Base-by-base conservation (phyloP, 78 protist genomes). In the Dictyostelium firmibasis region DNA sequence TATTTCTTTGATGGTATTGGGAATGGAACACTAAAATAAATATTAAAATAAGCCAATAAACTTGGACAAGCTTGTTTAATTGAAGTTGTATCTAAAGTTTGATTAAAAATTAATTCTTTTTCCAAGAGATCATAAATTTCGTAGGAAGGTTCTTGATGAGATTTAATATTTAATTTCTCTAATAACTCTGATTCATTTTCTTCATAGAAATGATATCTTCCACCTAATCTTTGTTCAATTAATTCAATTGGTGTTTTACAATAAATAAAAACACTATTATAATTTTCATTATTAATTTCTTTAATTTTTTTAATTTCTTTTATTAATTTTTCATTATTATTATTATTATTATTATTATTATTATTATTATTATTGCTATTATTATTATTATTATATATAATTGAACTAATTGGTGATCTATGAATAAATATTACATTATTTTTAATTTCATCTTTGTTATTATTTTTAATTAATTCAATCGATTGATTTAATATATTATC, bases 31-130 rank as follows among this genome's bases (percentile, higher is more conserved):
- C n/a, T 76, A 23, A 76, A 76, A 33, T 69, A 89, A 20, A 89
- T 89, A 47, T 89, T 74, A 70, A 89, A 89, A 31, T 67, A 18
- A 60, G 94, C 94, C n/a, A 89, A 81, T 23, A 89, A 27, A 64
- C 87, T 25, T 44, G 94, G 94, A 81, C 94, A 89, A 16, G 94
- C 85, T 69, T 89, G 94, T 81, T 89, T 89, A 14, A 89, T 81
- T 18, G 94, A 89, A 18, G 86, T 89, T 69, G 94, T 89, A n/a
- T 78, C 86, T n/a, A 89, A 69, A 27, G 77, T 62, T 18, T 53
- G 77, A 50, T 81, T 38, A n/a, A 81, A 69, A 23, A 86, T 25
- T 7, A 18, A 7, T 18, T 78, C 50, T 81, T 43, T 9, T 29
- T 27, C 23, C 9, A 89, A 20, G 29, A 27, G 27, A 20, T 86